Conservation (phyloP, 331 rosid species). For the Rosa hybrid region DNA sequence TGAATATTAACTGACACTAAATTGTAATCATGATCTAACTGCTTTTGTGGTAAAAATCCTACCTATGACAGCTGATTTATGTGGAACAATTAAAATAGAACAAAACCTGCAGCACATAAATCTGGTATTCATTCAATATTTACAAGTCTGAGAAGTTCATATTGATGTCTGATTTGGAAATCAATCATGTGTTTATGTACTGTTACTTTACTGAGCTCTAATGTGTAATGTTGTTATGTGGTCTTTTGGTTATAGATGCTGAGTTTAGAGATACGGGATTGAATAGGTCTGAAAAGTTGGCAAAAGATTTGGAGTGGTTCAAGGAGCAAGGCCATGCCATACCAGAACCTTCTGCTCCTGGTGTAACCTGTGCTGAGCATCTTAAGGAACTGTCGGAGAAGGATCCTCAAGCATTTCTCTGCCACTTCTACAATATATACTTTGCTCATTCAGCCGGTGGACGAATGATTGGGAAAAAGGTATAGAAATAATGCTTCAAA, state of each 20-base stretch:
- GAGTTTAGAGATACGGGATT: constrained; percentile 89
- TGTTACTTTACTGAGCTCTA: not conserved
- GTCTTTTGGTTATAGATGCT: constrained; percentile 51
- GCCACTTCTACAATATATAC: constrained; percentile 94
- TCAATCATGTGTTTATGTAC: not conserved
- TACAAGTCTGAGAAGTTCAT: too few species aligned
- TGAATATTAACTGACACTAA: too few species aligned
- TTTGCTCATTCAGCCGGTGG: constrained; percentile 99
- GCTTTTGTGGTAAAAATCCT: too few species aligned
- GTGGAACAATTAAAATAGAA: too few species aligned
- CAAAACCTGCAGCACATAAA: too few species aligned
- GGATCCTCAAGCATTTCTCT: constrained; percentile 90
- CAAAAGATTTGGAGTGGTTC: constrained; percentile 91
- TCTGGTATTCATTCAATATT: too few species aligned
- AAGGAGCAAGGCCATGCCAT: constrained; percentile 80
- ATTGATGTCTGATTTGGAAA: too few species aligned
- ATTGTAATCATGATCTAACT: too few species aligned
- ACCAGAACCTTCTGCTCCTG: constrained; percentile 89
- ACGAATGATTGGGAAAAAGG: constrained; percentile 97
- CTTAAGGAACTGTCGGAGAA: constrained; percentile 71
- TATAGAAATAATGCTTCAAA: constrained; percentile 29
- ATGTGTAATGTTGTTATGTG: not conserved
- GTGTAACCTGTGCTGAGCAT: constrained; percentile 63
- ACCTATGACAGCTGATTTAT: too few species aligned
- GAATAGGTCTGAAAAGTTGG: constrained; percentile 88